A percentile compares a stretch with the other conserved stretches of the same genome.
Evolutionary conservation across 176 grass and related monocot species (phyloP).

Genomic region (Oryza meridionalis): DNA sequence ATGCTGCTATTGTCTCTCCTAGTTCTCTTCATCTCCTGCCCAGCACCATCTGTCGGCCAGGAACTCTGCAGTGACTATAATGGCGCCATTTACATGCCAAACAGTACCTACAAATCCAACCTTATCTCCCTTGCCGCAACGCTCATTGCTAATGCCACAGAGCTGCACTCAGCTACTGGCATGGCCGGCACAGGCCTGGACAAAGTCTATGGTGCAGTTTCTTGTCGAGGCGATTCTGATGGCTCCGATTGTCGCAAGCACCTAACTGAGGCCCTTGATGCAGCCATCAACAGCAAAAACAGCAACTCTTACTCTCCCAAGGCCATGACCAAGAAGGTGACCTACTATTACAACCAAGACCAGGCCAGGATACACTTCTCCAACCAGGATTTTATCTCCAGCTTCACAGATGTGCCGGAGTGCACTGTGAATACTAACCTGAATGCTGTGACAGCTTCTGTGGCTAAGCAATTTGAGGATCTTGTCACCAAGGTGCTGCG

Average conservation of each 20-base stretch:
- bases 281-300: slow-evolving; percentile 22
- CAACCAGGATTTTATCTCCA: slow-evolving; percentile 47
- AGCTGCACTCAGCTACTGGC: slow-evolving; percentile 38
- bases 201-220: slow-evolving; percentile 40
- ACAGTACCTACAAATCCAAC: slow-evolving; percentile 40
- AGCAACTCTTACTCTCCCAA: neutral
- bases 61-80: slow-evolving; percentile 25
- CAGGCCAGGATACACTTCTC: slow-evolving; percentile 45
- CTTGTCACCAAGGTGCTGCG: slow-evolving; percentile 30
- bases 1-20: slow-evolving; percentile 16
- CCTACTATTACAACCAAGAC: slow-evolving; percentile 39
- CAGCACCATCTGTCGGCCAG: neutral
- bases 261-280: neutral
- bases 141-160: neutral
- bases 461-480: slow-evolving; percentile 14
- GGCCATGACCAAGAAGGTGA: slow-evolving; percentile 7
- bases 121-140: slow-evolving; percentile 22
- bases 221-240: slow-evolving; percentile 46
- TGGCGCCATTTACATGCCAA: slow-evolving; percentile 41
- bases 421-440: neutral
- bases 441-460: slow-evolving; percentile 12
- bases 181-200: slow-evolving; percentile 17
- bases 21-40: slow-evolving; percentile 29
- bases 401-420: slow-evolving; percentile 13
- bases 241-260: slow-evolving; percentile 5